These are phyloP conservation scores for Fusarium denticulatum DNA, from an alignment of 2,329 filamentous ascomycete species.

Conservation along the genomic window DNA sequence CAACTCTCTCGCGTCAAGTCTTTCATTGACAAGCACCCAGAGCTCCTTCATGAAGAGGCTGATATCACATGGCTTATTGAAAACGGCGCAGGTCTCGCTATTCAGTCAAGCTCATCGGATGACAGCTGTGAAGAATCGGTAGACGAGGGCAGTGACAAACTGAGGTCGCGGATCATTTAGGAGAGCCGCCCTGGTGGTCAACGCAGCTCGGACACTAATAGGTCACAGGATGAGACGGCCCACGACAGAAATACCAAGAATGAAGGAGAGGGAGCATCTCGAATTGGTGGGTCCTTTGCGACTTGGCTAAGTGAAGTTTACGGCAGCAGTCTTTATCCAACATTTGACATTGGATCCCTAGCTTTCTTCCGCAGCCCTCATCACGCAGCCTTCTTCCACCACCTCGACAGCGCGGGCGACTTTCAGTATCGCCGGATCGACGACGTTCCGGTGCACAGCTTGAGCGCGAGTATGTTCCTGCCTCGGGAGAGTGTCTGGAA, in stretches of 20 bases:
- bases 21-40: conserved; percentile 57
- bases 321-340: conserved; percentile 61
- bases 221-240: conserved; percentile 23
- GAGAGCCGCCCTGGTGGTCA: conserved; percentile 33
- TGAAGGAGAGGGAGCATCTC: conserved; percentile 32
- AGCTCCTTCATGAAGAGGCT: conserved; percentile 58
- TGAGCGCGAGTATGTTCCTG: conserved; percentile 64
- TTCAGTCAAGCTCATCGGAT: background rate
- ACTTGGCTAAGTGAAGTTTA: conserved; percentile 53
- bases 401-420: conserved; percentile 59
- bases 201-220: conserved; percentile 21
- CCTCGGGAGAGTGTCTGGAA: conserved; percentile 62
- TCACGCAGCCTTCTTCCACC: conserved; percentile 59
- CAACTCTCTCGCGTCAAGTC: conserved; percentile 57
- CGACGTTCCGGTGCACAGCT: conserved; percentile 62
- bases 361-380: conserved; percentile 60
- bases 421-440: conserved; percentile 59
- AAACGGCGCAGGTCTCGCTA: background rate
- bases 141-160: conserved; percentile 19
- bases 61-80: conserved; percentile 60
- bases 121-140: conserved; percentile 6
- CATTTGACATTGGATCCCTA: conserved; percentile 64
- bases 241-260: conserved; percentile 12
- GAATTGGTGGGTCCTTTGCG: conserved; percentile 44
- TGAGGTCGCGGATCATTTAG: conserved; percentile 34